These are phyloP conservation scores for Pharnaceum exiguum DNA, from an alignment of 148 eudicot genomes.

Conservation along the genomic window DNA sequence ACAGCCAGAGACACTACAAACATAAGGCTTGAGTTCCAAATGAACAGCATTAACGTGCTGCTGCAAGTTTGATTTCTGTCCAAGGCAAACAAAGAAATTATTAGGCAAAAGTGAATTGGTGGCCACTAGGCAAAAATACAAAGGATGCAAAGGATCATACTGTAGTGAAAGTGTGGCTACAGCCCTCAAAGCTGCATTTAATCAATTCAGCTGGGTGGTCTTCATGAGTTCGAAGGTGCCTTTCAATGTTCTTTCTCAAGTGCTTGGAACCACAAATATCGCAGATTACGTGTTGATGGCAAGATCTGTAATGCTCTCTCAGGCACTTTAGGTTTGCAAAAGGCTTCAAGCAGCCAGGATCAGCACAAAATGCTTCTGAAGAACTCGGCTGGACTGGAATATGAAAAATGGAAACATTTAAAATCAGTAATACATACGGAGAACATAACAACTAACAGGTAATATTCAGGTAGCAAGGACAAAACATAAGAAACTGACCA, in stretches of 20 bases:
- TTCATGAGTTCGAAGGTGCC: conserved; percentile 71
- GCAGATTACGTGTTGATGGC: conserved; percentile 63
- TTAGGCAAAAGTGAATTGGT: not conserved
- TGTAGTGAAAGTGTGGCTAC: conserved; percentile 58
- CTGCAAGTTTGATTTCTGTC: conserved; percentile 76
- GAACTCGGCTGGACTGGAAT: conserved; percentile 61
- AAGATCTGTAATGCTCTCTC: conserved; percentile 56
- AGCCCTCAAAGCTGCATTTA: conserved; percentile 62
- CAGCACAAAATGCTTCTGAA: conserved; percentile 66
- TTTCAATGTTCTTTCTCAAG: conserved; percentile 75
- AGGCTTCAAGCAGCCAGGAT: conserved; percentile 75
- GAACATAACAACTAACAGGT: too few species aligned
- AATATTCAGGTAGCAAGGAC: not conserved
- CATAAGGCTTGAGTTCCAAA: conserved; percentile 46
- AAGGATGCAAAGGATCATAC: conserved; percentile 30
- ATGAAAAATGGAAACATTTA: not conserved
- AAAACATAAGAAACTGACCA: conserved; percentile 32
- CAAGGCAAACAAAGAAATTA: not conserved
- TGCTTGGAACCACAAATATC: conserved; percentile 84
- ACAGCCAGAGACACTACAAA: conserved; percentile 69
- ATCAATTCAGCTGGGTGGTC: conserved; percentile 32
- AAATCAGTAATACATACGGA: not conserved
- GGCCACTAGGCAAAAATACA: not conserved
- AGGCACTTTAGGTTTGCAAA: conserved; percentile 66
- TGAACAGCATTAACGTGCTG: conserved; percentile 86